Evolutionary conservation across 2,329 filamentous ascomycete genomes (phyloP).

Genomic region (Leptographium lundbergii): DNA sequence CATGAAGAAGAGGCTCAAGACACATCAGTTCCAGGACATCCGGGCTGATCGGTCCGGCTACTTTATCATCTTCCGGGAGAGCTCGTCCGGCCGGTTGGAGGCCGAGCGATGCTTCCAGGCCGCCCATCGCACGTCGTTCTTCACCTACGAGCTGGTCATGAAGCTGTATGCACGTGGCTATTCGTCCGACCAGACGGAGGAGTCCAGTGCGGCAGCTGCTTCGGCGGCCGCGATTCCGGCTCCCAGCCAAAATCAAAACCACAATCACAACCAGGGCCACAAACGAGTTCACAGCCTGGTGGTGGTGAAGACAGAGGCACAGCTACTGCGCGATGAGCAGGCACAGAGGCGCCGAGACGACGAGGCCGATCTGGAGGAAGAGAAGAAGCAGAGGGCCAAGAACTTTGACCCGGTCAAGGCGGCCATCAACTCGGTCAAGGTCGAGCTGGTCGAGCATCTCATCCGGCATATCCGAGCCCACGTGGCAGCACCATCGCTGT

Average conservation of each 20-base stretch:
- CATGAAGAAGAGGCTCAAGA: constrained; percentile 78
- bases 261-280: constrained; percentile 20
- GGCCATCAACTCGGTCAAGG: constrained; percentile 64
- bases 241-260: constrained; percentile 14
- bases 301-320: constrained; percentile 27
- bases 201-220: background rate
- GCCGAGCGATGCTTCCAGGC: constrained; percentile 67
- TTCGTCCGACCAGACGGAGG: background rate
- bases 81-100: constrained; percentile 62
- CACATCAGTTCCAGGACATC: constrained; percentile 69
- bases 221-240: background rate
- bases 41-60: constrained; percentile 78
- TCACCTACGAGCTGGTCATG: constrained; percentile 89
- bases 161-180: constrained; percentile 46
- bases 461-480: constrained; percentile 81
- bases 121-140: constrained; percentile 72
- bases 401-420: constrained; percentile 84
- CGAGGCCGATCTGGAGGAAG: constrained; percentile 73
- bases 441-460: constrained; percentile 75
- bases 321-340: constrained; percentile 43
- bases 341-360: constrained; percentile 57
- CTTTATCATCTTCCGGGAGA: constrained; percentile 81
- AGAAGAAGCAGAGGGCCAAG: constrained; percentile 75
- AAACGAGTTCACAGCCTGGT: background rate
- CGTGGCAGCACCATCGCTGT: constrained; percentile 68